These are phyloP conservation scores for Psidium guajava DNA, from an alignment of 345 rosid genomes.

Conservation along the genomic window DNA sequence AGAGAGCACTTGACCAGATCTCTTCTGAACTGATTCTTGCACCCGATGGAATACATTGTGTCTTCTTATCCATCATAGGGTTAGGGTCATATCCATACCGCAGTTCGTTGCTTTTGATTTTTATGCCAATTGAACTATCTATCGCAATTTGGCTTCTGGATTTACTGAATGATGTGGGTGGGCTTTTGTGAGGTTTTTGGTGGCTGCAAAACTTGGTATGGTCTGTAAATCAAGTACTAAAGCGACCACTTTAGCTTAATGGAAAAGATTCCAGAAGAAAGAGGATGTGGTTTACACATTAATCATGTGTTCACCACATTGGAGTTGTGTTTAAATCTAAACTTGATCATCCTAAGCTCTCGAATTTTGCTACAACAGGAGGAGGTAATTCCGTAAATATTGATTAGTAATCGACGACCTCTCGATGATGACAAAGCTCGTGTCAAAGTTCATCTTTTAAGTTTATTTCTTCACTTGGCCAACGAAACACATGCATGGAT, in stretches of 20 bases:
- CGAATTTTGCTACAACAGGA: not conserved
- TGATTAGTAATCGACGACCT: not conserved
- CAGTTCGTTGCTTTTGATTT: not conserved
- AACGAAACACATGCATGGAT: not conserved
- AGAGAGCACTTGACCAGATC: constrained; percentile 74
- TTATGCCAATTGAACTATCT: not conserved
- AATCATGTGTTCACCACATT: not conserved
- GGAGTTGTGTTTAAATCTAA: not conserved
- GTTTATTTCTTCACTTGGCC: not conserved
- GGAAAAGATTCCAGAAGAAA: not conserved
- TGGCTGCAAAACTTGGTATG: not conserved
- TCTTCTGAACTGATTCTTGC: constrained; percentile 42
- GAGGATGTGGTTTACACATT: not conserved
- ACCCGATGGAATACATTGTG: not conserved
- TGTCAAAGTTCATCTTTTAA: not conserved
- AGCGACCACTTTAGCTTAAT: not conserved
- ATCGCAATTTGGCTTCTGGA: not conserved
- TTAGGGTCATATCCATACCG: not conserved
- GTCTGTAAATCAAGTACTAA: not conserved
- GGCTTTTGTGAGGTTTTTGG: not conserved
- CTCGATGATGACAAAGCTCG: not conserved
- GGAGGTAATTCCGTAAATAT: not conserved
- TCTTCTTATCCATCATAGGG: not conserved
- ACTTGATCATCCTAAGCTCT: not conserved
- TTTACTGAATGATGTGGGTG: not conserved